Base-by-base conservation (phyloP, 805 yeast species). In the Sungouiella thailandica region DNA sequence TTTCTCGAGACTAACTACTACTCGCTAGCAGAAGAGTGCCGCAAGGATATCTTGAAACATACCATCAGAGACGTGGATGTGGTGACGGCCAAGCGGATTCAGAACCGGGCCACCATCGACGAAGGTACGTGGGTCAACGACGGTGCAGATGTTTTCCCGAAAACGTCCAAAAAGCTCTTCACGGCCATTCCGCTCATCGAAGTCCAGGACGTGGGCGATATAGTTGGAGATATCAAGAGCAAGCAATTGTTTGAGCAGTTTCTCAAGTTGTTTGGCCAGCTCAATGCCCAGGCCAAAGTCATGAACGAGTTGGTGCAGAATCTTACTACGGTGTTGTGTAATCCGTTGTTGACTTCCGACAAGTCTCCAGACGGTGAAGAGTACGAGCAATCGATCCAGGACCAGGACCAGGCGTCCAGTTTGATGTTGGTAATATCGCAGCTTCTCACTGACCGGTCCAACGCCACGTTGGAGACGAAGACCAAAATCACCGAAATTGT, bases 381-480 rank as follows among this genome's bases (percentile, higher is more conserved):
- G 49, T 93, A 89, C 55, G 79, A 76, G 9, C 72, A 71, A 4
- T 79, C 95, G 0, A 62, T 90, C 31, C 75, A 76, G 26, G 80
- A 74, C 29, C 97, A 90, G 55, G 94, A 83, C 37, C 68, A 72
- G 37, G 81, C 81, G 0, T 75, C 76, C 25, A 68, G 74, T 0
- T 70, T 76, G 36, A 60, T 84, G 37, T 76, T 74, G 32, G 71
- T 74, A 13, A 39, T 83, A 6, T 76, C 76, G 35, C 57, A 63
- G 29, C 49, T 68, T 3, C 44, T 78, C 20, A 55, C 49, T 18
- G 80, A 75, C 43, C 53, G 50, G 13, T 25, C 48, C 48, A 37
- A 37, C 27, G 45, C 40, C 7, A 37, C 32, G 5, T 16, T 30
- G 8, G 47, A 36, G 18, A 13, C 28, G 3, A 36, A 36, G 19